Conservation (phyloP, 768 basidiomycete species). For the Amanita pallidorosea region DNA sequence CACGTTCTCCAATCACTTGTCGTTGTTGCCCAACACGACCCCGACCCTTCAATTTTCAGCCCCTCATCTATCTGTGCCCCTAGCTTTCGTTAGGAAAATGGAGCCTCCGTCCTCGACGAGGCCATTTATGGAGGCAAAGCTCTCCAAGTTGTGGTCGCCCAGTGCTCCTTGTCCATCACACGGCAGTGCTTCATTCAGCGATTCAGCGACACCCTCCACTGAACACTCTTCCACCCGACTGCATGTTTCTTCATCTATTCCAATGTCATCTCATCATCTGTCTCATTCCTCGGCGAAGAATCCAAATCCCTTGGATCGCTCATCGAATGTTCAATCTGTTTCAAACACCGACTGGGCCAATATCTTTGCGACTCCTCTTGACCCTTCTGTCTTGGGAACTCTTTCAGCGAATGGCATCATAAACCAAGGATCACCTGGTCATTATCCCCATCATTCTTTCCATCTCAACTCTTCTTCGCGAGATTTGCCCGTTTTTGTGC, state of each 20-base stretch:
- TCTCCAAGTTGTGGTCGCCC: constrained; percentile 5
- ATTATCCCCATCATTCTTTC: constrained; percentile 27
- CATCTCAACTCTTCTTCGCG: background rate
- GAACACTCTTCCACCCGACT: background rate
- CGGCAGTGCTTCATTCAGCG: background rate
- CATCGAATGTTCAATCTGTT: constrained; percentile 10
- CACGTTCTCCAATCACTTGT: constrained; percentile 1
- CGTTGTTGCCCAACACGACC: background rate
- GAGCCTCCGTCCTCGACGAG: background rate
- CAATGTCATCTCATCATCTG: constrained; percentile 4
- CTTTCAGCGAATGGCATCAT: constrained; percentile 53
- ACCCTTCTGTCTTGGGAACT: constrained; percentile 48
- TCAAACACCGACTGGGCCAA: constrained; percentile 37
- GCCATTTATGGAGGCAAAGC: background rate
- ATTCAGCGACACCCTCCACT: background rate
- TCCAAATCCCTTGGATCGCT: constrained; percentile 6
- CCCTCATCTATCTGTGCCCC: background rate
- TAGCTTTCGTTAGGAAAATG: background rate
- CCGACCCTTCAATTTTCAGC: background rate
- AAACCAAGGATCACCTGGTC: constrained; percentile 16
- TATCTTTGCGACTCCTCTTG: constrained; percentile 51
- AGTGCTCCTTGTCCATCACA: background rate
- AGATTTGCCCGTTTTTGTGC: background rate
- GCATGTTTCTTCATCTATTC: constrained; percentile 5
- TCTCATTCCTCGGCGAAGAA: background rate